Conservation (phyloP, 306 rosid genomes). For the Cicer yamashitae region DNA sequence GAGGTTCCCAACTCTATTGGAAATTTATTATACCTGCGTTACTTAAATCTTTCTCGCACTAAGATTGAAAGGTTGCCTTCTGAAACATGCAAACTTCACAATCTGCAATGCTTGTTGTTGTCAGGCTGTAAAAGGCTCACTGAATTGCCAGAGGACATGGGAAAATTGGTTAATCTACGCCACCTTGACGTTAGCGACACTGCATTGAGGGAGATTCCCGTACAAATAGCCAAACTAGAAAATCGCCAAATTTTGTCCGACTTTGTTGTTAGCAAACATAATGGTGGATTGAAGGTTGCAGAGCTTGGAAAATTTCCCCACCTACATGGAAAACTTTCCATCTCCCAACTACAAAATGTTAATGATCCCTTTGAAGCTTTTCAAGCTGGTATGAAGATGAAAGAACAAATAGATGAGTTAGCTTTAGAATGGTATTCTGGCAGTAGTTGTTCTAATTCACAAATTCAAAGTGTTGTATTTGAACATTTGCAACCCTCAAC, state of each 20-base stretch:
- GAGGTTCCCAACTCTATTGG: constrained; percentile 31
- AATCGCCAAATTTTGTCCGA: constrained; percentile 12
- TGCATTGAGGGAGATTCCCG: not conserved
- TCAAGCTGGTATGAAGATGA: constrained; percentile 23
- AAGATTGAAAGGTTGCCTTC: constrained; percentile 8
- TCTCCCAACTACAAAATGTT: constrained; percentile 35
- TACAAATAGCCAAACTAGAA: constrained; percentile 11
- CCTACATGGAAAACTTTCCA: constrained; percentile 20
- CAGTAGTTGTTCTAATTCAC: not conserved
- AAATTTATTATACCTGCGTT: constrained; percentile 36
- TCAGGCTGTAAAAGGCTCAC: not conserved
- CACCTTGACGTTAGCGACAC: constrained; percentile 16
- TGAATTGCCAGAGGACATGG: not conserved
- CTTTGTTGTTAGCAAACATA: constrained; percentile 13
- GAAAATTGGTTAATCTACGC: not conserved
- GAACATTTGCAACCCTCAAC: constrained; percentile 24
- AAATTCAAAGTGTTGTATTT: not conserved
- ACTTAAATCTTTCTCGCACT: constrained; percentile 37
- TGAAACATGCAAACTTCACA: constrained; percentile 25
- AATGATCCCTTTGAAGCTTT: not conserved
- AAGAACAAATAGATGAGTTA: not conserved
- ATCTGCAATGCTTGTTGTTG: constrained; percentile 43
- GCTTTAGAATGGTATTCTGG: constrained; percentile 7
- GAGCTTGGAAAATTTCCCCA: not conserved
- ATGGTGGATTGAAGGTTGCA: not conserved